Conservation (phyloP, 169 alveolate species). For the Perkinsus marinus region DNA sequence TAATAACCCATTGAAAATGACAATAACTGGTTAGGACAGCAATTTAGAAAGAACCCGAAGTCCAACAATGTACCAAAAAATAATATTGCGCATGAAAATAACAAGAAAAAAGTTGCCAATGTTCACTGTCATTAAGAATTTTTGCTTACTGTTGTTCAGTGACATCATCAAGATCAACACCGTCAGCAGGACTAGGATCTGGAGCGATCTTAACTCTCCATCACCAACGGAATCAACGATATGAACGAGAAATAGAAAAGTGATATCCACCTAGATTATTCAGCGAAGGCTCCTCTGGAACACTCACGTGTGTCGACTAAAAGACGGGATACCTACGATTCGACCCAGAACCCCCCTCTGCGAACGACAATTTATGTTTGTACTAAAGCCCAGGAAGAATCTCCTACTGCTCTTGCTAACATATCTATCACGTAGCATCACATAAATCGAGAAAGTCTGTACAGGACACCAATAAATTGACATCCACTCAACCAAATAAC, state of each 20-base stretch:
- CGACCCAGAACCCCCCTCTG: too few relatives aligned
- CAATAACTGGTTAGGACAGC: too few relatives aligned
- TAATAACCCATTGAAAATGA: not conserved
- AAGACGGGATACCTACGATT: not conserved
- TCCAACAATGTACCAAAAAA: too few relatives aligned
- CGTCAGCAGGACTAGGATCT: not conserved
- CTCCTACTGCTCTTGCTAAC: not conserved
- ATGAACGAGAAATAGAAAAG: too few relatives aligned
- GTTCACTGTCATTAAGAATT: too few relatives aligned
- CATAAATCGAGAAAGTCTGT: too few relatives aligned
- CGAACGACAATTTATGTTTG: too few relatives aligned
- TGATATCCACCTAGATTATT: not conserved
- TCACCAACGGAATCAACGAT: too few relatives aligned
- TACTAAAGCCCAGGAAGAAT: not conserved
- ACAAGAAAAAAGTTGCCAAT: not conserved
- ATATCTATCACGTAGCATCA: not conserved
- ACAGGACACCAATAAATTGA: not conserved
- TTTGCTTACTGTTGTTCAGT: not conserved
- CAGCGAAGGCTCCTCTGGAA: not conserved
- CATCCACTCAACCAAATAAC: not conserved
- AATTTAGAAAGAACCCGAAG: too few relatives aligned
- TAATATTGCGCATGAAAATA: not conserved
- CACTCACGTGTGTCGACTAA: not conserved
- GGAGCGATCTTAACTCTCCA: not conserved
- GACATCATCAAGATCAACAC: not conserved